These are phyloP conservation scores for Coemansia sp. DNA, from an alignment of 192 early-diverging fungal genomes.

Conservation along the genomic window DNA sequence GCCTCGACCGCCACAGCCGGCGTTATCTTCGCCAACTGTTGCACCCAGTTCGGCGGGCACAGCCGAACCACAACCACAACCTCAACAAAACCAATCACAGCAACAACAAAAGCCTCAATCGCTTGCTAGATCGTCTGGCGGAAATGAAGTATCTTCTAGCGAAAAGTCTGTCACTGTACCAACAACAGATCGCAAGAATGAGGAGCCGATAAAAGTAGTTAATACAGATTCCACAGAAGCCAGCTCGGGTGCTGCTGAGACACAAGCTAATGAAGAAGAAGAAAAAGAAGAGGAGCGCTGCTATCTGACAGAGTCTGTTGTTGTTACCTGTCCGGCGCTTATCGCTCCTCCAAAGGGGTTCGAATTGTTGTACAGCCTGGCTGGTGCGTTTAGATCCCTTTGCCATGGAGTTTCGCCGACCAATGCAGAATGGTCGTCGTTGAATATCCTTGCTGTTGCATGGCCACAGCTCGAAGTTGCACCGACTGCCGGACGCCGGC, in stretches of 20 bases:
- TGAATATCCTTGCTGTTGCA: conserved; percentile 48
- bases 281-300: conserved; percentile 18
- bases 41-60: not conserved
- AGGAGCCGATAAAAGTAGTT: not conserved
- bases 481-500: conserved; percentile 22
- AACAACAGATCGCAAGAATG: not conserved
- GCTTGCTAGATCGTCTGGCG: not conserved
- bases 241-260: not conserved
- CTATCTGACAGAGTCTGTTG: conserved; percentile 36
- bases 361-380: conserved; percentile 32
- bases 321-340: conserved; percentile 29
- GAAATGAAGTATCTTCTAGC: not conserved
- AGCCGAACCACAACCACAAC: not conserved
- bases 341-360: conserved; percentile 29
- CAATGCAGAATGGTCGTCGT: conserved; percentile 54
- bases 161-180: not conserved
- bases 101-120: not conserved
- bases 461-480: conserved; percentile 50
- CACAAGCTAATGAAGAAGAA: not conserved
- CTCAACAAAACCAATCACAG: not conserved
- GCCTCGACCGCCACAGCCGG: not conserved
- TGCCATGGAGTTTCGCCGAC: conserved; percentile 43
- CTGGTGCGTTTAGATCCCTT: conserved; percentile 43
- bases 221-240: not conserved
- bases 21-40: not conserved